These are phyloP conservation scores for Schizophyllum commune DNA, from an alignment of 1,284 basidiomycete genomes.

Conservation along the genomic window DNA sequence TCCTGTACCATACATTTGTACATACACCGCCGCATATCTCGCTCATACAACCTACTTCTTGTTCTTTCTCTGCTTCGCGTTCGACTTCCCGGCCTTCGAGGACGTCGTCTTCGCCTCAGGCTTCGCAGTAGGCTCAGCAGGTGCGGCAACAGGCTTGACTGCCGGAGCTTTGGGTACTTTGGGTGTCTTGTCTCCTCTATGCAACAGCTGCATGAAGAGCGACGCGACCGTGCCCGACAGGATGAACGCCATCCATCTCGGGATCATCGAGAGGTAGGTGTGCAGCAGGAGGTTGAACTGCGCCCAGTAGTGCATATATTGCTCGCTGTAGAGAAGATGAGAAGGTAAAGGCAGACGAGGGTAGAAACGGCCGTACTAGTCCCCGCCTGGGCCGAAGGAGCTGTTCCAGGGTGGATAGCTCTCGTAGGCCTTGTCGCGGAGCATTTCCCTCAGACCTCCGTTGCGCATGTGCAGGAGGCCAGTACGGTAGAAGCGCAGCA, in stretches of 20 bases:
- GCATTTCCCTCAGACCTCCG: slow-evolving; percentile 53
- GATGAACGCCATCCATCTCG: neutral
- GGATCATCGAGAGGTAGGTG: neutral
- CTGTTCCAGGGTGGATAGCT: slow-evolving; percentile 53
- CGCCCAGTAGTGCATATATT: slow-evolving; percentile 55
- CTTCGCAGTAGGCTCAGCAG: neutral
- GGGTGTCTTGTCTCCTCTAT: neutral
- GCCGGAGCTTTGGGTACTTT: neutral
- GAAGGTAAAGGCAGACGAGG: neutral
- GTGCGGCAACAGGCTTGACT: too few species aligned
- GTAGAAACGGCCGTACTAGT: slow-evolving; percentile 38
- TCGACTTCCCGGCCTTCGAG: neutral
- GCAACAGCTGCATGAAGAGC: neutral
- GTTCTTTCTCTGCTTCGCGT: neutral
- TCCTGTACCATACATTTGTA: neutral
- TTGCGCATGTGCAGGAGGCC: slow-evolving; percentile 49
- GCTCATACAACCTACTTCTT: neutral
- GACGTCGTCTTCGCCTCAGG: neutral
- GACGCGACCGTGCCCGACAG: neutral
- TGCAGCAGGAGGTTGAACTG: neutral
- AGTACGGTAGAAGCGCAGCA: slow-evolving; percentile 66
- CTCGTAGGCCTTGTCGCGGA: slow-evolving; percentile 53
- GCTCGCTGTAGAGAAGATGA: slow-evolving; percentile 42
- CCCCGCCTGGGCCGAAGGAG: slow-evolving; percentile 61
- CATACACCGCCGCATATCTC: neutral